Base-by-base conservation (phyloP, 495 filamentous ascomycete genomes). In the Mytilinidion resinicola region DNA sequence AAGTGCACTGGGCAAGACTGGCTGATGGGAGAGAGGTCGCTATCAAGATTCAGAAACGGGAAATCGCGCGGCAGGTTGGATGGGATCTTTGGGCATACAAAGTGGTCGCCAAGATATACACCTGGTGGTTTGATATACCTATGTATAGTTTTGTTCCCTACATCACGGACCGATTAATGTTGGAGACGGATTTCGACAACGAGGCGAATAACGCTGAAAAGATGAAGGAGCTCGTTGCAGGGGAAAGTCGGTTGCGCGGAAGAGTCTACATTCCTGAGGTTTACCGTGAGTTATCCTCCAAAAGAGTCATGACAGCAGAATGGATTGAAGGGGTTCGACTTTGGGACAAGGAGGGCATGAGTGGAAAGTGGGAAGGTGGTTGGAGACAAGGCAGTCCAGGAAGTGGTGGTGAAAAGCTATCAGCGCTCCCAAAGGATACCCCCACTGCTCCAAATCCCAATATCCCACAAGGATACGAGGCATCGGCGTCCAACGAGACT, bases 11-110 rank as follows among this genome's bases (percentile, higher is more conserved):
- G 89, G 92, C 93, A 30, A 73, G 88, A 51, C 64, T 98, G 54
- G 69, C 78, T 8, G 90, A 96, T 73, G 92, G 92, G 0, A 79
- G 87, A 41, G 89, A 95, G 77, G 87, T 96, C 17, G 93, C 93
- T 0, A 80, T 98, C 62, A 98, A 98, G 76, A 85, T 98, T 25
- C 93, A 98, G 78, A 98, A 98, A 74, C 82, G 83, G 25, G 95
- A 96, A 76, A 96, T 98, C 61, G 83, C 78, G 14, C 81, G 84
- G 65, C 93, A 98, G 73, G 84, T 96, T 35, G 82, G 83, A 2
- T 93, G 89, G 90, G 92, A 98, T 77, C 65, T 98, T 53, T 96
- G 89, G 90, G 84, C 91, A 11, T 96, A 96, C 76, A 93, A 90
- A 85, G 85, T 88, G 11, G 87, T 95, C 0, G 82, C 86, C 52